Evolutionary conservation across 768 basidiomycete genomes (phyloP), one percentile per base, ranked within the genome.

Genomic region (Trametes gibbosa): DNA sequence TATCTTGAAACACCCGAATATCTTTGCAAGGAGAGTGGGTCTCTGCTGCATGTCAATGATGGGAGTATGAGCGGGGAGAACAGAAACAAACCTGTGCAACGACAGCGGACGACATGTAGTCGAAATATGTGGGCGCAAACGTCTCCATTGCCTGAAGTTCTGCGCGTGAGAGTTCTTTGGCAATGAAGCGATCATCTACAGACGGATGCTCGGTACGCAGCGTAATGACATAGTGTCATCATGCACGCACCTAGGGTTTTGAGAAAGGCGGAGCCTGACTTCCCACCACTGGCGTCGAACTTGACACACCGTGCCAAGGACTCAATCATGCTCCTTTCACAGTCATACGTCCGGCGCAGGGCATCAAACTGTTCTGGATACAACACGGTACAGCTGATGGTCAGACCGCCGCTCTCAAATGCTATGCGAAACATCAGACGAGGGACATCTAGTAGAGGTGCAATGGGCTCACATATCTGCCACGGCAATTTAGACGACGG

Each of bases 301-400:
- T 96, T 96, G 62, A 96, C 83, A 70, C 97, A 99, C 25, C 96
- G 80, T 0, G 97, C 88, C 16, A 99, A 75, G 0, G 92, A 95
- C 70, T 98, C 95, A 41, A 98, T 84, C 75, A 98, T 93, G 66
- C 90, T 94, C 68, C 87, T 88, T 66, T 97, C 93, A 68, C 94
- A 97, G 62, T 95, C 92, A 65, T 96, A 98, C 17, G 89, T 94
- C 34, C 91, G 81, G 14, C 97, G 85, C 42, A 99, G 73, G 3
- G 92, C 92, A 65, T 98, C 95, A 64, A 99, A 99, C 70, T 97
- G 95, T 69, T 98, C 96, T 0, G 95, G 94, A 71, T 93, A 98
- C 45, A 98, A 84, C 58, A 98, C 87, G 1, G 92, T 92, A 68
- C 95, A 97, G 67, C 92, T 94, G 67, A 97, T 95, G 25, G 87